phyloP scores from a whole-genome alignment of 2,329 filamentous ascomycete genomes.

The Beauveria sp. region DNA sequence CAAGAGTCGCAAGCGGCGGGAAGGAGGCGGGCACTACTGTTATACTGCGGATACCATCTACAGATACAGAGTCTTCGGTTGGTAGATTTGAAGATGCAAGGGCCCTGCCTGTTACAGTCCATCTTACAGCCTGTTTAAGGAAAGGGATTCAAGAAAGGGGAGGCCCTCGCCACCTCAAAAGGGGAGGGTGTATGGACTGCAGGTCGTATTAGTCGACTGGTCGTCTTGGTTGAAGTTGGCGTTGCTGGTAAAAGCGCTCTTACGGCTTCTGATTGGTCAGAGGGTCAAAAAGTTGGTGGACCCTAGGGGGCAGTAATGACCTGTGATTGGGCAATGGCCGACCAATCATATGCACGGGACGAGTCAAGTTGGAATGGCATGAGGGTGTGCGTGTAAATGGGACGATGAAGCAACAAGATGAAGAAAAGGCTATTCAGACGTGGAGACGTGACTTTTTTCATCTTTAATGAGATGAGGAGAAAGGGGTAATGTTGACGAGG shows the following conservation, averaged over 20 bases:
- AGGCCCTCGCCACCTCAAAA: background rate
- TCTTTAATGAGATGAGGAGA: slow-evolving; percentile 4
- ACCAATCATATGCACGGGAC: background rate
- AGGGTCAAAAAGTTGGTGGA: background rate
- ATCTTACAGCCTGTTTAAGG: background rate
- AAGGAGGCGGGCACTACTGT: slow-evolving; percentile 3
- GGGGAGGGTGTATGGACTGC: background rate
- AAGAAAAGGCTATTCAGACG: background rate
- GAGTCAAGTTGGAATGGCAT: background rate
- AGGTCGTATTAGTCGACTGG: slow-evolving; percentile 5
- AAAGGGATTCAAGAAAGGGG: background rate
- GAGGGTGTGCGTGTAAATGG: background rate
- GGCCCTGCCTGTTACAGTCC: background rate
- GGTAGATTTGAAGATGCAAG: slow-evolving; percentile 1
- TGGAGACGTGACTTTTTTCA: background rate
- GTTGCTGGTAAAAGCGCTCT: background rate
- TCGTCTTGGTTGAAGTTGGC: background rate
- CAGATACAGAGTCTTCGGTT: background rate
- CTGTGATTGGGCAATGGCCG: background rate
- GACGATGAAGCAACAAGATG: background rate
- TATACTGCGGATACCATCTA: slow-evolving; percentile 7
- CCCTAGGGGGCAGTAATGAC: background rate
- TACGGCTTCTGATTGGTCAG: background rate
- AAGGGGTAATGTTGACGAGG: background rate
- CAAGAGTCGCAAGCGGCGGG: slow-evolving; percentile 6